Evolutionary conservation across 2,329 filamentous ascomycete genomes (phyloP).

Genomic region (Gaeumannomyces sp.): DNA sequence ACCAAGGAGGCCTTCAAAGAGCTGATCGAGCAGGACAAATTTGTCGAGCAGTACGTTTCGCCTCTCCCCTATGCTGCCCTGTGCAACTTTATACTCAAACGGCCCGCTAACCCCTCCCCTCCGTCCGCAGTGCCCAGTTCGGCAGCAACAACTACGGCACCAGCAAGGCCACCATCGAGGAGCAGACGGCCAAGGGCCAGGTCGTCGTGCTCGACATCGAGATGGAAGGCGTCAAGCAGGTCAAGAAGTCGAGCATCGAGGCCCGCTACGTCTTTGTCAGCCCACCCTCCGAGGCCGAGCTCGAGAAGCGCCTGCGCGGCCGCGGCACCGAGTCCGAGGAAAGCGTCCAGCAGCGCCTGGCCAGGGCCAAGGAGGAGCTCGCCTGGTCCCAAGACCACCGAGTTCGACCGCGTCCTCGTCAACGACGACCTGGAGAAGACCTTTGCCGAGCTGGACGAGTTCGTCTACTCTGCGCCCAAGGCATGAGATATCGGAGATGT

Average conservation of each 20-base stretch:
- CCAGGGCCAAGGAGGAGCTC: constrained; percentile 68
- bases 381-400: constrained; percentile 63
- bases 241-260: constrained; percentile 67
- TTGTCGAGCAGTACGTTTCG: constrained; percentile 56
- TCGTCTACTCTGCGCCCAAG: constrained; percentile 32
- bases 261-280: constrained; percentile 81
- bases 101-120: neutral
- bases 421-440: constrained; percentile 40
- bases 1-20: constrained; percentile 59
- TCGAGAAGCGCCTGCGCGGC: constrained; percentile 69
- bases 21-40: constrained; percentile 62
- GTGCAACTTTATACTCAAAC: neutral
- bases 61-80: neutral
- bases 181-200: constrained; percentile 62
- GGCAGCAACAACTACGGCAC: constrained; percentile 85
- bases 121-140: constrained; percentile 56
- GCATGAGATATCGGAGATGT: neutral
- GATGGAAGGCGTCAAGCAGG: constrained; percentile 97
- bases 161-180: constrained; percentile 69
- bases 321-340: constrained; percentile 75
- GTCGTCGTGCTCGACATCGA: constrained; percentile 90
- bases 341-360: constrained; percentile 60
- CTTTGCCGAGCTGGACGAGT: constrained; percentile 46
- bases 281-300: constrained; percentile 66
- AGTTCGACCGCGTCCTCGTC: constrained; percentile 39